These are phyloP conservation scores for Gentiana macrophylla DNA, from an alignment of 257 asterid species.

Conservation along the genomic window DNA sequence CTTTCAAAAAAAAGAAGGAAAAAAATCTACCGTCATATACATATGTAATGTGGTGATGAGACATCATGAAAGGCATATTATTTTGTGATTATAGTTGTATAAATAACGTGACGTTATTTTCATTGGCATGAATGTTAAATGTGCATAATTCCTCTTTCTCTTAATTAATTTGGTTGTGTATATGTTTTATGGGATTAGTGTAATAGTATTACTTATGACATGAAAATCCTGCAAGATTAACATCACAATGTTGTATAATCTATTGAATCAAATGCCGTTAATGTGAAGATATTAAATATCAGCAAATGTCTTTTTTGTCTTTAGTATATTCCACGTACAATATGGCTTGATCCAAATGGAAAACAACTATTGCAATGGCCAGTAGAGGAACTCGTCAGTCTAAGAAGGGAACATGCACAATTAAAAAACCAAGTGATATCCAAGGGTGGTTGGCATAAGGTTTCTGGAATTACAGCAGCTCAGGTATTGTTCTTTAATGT, in stretches of 20 bases:
- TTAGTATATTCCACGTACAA: slow-evolving; percentile 28
- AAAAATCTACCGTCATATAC: too few species aligned
- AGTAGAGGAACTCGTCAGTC: slow-evolving; percentile 26
- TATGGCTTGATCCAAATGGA: slow-evolving; percentile 37
- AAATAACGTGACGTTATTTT: too few species aligned
- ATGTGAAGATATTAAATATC: background rate
- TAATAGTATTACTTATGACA: too few species aligned
- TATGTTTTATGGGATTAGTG: too few species aligned
- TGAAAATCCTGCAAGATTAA: too few species aligned
- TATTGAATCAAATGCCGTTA: background rate
- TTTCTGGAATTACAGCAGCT: slow-evolving; percentile 38
- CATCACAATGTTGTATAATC: too few species aligned
- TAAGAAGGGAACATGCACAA: slow-evolving; percentile 24
- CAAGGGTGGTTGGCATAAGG: slow-evolving; percentile 18
- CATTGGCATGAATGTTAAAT: too few species aligned
- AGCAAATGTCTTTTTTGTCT: background rate
- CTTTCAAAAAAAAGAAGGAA: too few species aligned
- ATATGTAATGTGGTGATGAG: too few species aligned
- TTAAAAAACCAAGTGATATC: slow-evolving; percentile 10
- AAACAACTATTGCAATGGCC: slow-evolving; percentile 50
- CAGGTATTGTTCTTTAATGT: slow-evolving; percentile 11
- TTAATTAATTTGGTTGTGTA: background rate
- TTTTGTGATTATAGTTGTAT: too few species aligned
- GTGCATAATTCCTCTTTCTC: too few species aligned
- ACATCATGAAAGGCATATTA: too few species aligned